Percentiles rank a stretch among this genome's conserved stretches.
These are phyloP conservation scores for Neurospora sp. DNA, from an alignment of 495 filamentous ascomycete species.

Conservation along the genomic window DNA sequence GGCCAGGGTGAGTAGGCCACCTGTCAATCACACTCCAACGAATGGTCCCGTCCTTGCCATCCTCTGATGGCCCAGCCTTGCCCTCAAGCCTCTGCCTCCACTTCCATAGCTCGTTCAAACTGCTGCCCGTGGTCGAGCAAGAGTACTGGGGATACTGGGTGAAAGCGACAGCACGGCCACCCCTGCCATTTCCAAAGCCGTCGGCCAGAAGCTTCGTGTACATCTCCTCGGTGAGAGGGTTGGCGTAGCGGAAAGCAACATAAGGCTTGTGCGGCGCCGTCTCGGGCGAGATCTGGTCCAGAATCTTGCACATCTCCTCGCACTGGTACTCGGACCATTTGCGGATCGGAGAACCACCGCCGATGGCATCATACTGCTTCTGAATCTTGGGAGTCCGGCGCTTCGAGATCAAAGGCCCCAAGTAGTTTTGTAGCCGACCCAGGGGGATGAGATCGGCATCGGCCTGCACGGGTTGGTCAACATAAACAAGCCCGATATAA, in stretches of 20 bases:
- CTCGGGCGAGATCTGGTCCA: constrained; percentile 81
- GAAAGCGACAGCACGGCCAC: constrained; percentile 89
- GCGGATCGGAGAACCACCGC: constrained; percentile 91
- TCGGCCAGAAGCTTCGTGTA: constrained; percentile 73
- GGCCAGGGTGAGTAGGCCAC: constrained; percentile 84
- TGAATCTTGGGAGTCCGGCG: constrained; percentile 91
- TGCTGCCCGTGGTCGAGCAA: constrained; percentile 96
- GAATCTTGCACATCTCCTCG: constrained; percentile 86
- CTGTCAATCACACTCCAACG: constrained; percentile 97
- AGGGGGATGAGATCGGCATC: constrained; percentile 96
- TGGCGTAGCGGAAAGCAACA: constrained; percentile 95
- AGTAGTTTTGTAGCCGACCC: constrained; percentile 80
- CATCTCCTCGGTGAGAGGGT: constrained; percentile 89
- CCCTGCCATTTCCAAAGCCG: constrained; percentile 78
- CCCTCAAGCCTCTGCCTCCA: constrained; percentile 85
- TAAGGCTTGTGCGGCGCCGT: constrained; percentile 98
- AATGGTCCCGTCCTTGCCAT: constrained; percentile 53
- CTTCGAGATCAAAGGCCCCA: constrained; percentile 76
- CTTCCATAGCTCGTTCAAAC: constrained; percentile 95
- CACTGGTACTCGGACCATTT: constrained; percentile 96
- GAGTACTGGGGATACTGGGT: constrained; percentile 99
- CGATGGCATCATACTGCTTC: constrained; percentile 90
- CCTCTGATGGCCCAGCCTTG: constrained; percentile 40
- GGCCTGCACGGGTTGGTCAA: constrained; percentile 41
- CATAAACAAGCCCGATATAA: constrained; percentile 2